Conservation (phyloP, 345 rosid genomes). For the Salix purpurea region DNA sequence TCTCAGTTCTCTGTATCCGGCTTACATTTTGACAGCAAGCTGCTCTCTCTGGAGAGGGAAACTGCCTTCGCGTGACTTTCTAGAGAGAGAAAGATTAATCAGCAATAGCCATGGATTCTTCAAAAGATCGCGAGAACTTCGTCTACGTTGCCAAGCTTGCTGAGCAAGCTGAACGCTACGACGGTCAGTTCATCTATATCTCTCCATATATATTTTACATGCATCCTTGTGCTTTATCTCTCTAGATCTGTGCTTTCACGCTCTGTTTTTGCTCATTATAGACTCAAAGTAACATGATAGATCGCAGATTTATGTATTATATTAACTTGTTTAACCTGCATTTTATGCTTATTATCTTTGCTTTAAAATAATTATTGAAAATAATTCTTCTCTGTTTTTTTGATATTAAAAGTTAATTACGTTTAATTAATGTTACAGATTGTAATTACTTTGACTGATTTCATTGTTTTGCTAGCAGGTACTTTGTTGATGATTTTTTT, state of each 20-base stretch:
- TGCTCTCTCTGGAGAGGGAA: not conserved
- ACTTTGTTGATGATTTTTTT: not conserved
- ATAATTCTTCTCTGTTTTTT: not conserved
- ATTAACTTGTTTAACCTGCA: not conserved
- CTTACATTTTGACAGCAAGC: not conserved
- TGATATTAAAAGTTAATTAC: not conserved
- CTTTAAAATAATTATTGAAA: not conserved
- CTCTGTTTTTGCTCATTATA: not conserved
- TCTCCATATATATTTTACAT: not conserved
- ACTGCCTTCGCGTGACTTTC: not conserved
- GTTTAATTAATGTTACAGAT: not conserved
- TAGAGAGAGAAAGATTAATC: not conserved
- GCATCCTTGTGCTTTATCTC: not conserved
- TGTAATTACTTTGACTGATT: not conserved
- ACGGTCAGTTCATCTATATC: slow-evolving; percentile 23
- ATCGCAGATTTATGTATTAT: not conserved
- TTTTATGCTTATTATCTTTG: not conserved
- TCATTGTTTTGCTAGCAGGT: not conserved
- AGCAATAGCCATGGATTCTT: slow-evolving; percentile 30
- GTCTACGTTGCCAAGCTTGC: slow-evolving; percentile 61
- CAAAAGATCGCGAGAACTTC: slow-evolving; percentile 38
- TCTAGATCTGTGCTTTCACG: slow-evolving; percentile 3
- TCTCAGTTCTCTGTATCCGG: not conserved
- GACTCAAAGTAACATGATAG: not conserved
- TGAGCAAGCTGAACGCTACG: slow-evolving; percentile 70